Base-by-base conservation (phyloP, 129 eudicot genomes). In the Dittrichia graveolens region DNA sequence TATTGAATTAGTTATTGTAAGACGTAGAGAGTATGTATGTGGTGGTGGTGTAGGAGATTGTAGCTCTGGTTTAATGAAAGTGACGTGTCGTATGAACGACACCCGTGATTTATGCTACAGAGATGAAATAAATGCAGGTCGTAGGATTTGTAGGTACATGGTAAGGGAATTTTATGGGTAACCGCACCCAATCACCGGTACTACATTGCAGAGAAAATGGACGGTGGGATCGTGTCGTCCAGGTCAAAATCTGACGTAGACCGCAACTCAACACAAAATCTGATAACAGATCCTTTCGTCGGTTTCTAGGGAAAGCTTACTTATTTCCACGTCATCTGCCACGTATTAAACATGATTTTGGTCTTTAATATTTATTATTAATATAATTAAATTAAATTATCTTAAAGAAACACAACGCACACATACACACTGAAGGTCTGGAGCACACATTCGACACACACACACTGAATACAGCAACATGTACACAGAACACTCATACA, bases 71-170 rank as follows among this genome's bases (percentile, higher is more conserved):
- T 35, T 35, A 41, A 40, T 49, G 79, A 75, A 46, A 69, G 62
- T 80, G 80, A 80, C 62, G 75, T 61, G 77, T 74, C 84, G 13
- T 67, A 44, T 68, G 71, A 43, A 37, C 15, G 55, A 66, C 72
- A 68, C 84, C 80, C 77, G 84, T 80, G 84, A 80, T 61, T 80
- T 61, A 16, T 61, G 84, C 68, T 53, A 68, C 66, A 75, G 77
- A 75, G 46, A 65, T 49, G 47, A 18, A 65, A 50, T 38, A 37
- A 52, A 61, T 34, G 15, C 45, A 50, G 71, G 48, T 7, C 81
- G 76, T 77, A 50, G 76, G 81, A 78, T 78, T 61, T 75, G 76
- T 31, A 18, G 49, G 61, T 52, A 61, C 69, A 61, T 45, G 68
- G 50, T 47, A 56, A 69, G 47, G 64, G 84, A 58, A 74, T 78